Evolutionary conservation across 176 grass and related monocot species (phyloP), one percentile per base, ranked within the genome.

Genomic region (Puccinellia tenuiflora): DNA sequence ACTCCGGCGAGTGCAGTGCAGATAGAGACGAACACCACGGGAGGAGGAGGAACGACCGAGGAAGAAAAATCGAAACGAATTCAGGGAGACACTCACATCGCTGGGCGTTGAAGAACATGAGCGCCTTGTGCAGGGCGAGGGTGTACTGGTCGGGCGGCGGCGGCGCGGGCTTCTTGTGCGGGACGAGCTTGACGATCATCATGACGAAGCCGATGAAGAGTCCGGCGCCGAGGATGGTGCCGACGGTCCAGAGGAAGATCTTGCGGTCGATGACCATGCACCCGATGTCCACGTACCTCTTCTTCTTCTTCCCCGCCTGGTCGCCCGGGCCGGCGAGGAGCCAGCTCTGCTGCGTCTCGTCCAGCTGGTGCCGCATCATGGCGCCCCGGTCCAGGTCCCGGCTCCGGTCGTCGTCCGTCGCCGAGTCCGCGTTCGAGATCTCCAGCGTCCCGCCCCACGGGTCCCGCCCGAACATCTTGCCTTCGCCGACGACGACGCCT

Each of bases 51-150:
- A 3, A 31, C 10, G 9, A 20, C n/a, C n/a, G n/a, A 3, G 18
- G 33, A 68, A 15, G 15, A 46, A 28, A 74, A 70, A 52, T 0
- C 2, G 69, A 33, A 12, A 20, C 9, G n/a, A 21, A 73, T 20
- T 8, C 7, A 12, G 11, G 15, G 31, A 20, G 9, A 26, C n/a
- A 46, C 94, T 97, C 75, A 97, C 94, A 97, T 93, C 91, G 81
- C 86, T 97, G 94, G 2, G 91, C 91, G 86, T 97, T 97, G 91
- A 93, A 97, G 91, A 97, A 97, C 94, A 93, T 97, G 79, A 97
- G 94, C 33, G 94, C 94, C 91, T 97, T 97, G 85, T 97, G 94
- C 15, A 97, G 82, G 16, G 94, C 94, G 52, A 88, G 89, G 1
- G 94, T 97, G 84, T 97, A 97, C 64, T 91, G 61, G 81, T 97